Percentiles rank a stretch among this genome's conserved stretches.
These are phyloP conservation scores for Esteya vermicola DNA, from an alignment of 2,329 filamentous ascomycete genomes.

Conservation along the genomic window DNA sequence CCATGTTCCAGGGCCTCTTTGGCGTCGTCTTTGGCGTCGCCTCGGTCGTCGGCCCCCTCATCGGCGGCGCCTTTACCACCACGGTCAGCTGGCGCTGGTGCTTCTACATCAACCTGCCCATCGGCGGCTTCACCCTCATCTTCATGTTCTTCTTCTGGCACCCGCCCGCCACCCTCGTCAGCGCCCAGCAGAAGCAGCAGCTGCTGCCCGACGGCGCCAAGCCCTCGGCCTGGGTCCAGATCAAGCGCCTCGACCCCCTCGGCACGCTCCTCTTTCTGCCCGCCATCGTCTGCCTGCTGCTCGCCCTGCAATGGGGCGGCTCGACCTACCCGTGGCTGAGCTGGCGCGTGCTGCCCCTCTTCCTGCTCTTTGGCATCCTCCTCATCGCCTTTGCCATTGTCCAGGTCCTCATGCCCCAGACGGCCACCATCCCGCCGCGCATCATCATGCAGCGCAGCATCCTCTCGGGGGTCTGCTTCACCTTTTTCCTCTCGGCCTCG, in stretches of 20 bases:
- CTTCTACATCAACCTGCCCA: constrained; percentile 44
- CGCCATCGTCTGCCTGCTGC: constrained; percentile 41
- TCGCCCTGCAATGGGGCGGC: constrained; percentile 52
- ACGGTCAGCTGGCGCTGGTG: constrained; percentile 40
- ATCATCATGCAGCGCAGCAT: constrained; percentile 44
- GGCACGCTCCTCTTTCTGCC: constrained; percentile 48
- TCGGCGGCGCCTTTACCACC: constrained; percentile 41
- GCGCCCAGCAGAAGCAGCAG: too few species aligned
- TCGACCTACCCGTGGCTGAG: constrained; percentile 35
- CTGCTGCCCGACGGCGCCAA: too few species aligned
- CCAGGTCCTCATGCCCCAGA: constrained; percentile 38
- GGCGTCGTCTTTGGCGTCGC: constrained; percentile 40
- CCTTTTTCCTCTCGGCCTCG: constrained; percentile 30
- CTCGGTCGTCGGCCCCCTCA: constrained; percentile 36
- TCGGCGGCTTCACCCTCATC: constrained; percentile 34
- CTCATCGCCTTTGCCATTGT: constrained; percentile 32
- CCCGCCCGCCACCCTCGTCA: constrained; percentile 10
- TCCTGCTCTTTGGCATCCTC: constrained; percentile 33
- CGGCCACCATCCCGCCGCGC: constrained; percentile 39
- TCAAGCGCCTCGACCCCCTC: constrained; percentile 40
- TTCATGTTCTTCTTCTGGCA: constrained; percentile 35
- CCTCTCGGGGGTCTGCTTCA: constrained; percentile 28
- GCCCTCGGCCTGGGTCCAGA: constrained; percentile 26
- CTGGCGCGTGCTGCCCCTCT: constrained; percentile 38
- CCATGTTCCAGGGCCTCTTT: constrained; percentile 42